Evolutionary conservation across 2,329 filamentous ascomycete species (phyloP).

Genomic region (Nemania serpens): DNA sequence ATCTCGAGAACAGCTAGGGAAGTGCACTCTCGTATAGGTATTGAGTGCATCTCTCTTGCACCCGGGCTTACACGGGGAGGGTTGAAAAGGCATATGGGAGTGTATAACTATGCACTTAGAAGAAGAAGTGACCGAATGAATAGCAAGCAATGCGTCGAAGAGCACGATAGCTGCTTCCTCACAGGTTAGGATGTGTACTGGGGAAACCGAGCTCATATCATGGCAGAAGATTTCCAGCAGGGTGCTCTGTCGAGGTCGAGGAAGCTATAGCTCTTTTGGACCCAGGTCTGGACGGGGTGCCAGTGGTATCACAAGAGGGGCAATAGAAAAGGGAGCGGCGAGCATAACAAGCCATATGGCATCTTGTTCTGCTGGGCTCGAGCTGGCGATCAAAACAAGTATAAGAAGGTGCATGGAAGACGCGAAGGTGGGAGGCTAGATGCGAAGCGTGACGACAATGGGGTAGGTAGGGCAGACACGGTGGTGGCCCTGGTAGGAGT

Average conservation of each 20-base stretch:
- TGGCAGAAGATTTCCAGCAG: conserved; percentile 7
- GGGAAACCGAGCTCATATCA: conserved; percentile 19
- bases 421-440: conserved; percentile 26
- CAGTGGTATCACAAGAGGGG: conserved; percentile 22
- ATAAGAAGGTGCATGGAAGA: conserved; percentile 61
- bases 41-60: not conserved
- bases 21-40: not conserved
- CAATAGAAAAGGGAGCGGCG: conserved; percentile 27
- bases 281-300: conserved; percentile 31
- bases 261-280: conserved; percentile 27
- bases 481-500: conserved; percentile 25
- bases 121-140: not conserved
- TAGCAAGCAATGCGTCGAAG: not conserved
- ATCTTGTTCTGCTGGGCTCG: conserved; percentile 47
- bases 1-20: not conserved
- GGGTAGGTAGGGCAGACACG: conserved; percentile 35
- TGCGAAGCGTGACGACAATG: conserved; percentile 33
- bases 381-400: conserved; percentile 63
- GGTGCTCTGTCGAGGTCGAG: conserved; percentile 32
- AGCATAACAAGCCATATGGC: conserved; percentile 37
- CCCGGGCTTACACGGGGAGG: conserved; percentile 17
- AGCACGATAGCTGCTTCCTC: not conserved
- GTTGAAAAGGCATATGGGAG: conserved; percentile 2
- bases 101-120: conserved; percentile 1
- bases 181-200: conserved; percentile 15